phyloP scores from a whole-genome alignment of 1,284 basidiomycete species.

The Marasmius fiardii region DNA sequence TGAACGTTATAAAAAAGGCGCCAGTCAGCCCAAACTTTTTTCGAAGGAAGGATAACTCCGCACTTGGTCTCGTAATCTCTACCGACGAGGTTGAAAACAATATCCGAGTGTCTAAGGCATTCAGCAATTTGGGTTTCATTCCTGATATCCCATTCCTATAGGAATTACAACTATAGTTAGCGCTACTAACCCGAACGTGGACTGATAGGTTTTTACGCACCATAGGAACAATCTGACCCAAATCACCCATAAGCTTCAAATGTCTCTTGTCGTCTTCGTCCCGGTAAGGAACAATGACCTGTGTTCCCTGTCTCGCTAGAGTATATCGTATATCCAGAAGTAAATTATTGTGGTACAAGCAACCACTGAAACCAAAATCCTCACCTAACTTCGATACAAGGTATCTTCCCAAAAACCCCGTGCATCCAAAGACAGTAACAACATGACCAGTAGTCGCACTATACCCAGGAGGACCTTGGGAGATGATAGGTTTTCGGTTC shows the following conservation, averaged over 20 bases:
- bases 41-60: constrained; percentile 17
- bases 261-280: constrained; percentile 94
- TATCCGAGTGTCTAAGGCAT: constrained; percentile 94
- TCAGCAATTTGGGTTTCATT: constrained; percentile 90
- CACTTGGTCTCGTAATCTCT: constrained; percentile 92
- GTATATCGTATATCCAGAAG: constrained; percentile 8
- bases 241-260: constrained; percentile 91
- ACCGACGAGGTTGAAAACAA: constrained; percentile 93
- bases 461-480: constrained; percentile 79
- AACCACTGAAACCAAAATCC: constrained; percentile 23
- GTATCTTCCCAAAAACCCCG: constrained; percentile 94
- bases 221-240: constrained; percentile 95
- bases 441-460: constrained; percentile 87
- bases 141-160: constrained; percentile 91
- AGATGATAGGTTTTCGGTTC: constrained; percentile 62
- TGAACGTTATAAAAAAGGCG: constrained; percentile 26
- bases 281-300: constrained; percentile 94
- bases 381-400: constrained; percentile 88
- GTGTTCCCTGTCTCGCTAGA: constrained; percentile 85
- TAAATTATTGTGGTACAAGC: neutral
- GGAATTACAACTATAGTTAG: constrained; percentile 10
- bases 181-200: constrained; percentile 3
- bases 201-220: constrained; percentile 39
- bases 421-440: constrained; percentile 96
- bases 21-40: neutral